phyloP scores from a whole-genome alignment of 78 protist species.

The Isochrysis galbana region DNA sequence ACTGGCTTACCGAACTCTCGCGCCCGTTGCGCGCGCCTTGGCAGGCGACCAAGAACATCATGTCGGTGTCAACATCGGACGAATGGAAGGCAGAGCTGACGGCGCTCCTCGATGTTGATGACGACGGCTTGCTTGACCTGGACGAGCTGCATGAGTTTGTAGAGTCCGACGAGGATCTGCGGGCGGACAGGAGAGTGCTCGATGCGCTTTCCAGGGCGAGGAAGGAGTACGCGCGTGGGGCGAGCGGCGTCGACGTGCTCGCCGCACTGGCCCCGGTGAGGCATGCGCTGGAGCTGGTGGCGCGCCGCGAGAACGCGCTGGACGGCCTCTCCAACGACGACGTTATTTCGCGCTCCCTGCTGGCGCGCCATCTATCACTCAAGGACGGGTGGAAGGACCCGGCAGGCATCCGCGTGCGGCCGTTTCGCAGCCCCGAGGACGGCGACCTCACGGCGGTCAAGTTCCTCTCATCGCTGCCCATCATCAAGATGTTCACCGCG shows the following conservation, averaged over 20 bases:
- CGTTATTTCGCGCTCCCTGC: background rate
- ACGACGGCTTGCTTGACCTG: background rate
- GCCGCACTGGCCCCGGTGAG: background rate
- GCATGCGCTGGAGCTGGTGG: background rate
- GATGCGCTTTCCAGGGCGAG: background rate
- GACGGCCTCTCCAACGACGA: background rate
- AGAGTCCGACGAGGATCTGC: background rate
- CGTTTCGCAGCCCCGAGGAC: too few species aligned
- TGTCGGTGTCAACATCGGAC: background rate
- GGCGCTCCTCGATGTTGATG: background rate
- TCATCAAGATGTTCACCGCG: background rate
- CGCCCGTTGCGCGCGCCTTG: too few species aligned
- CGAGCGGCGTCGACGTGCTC: background rate
- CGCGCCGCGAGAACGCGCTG: background rate
- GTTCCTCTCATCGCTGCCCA: background rate
- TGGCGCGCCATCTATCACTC: background rate
- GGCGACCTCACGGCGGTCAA: background rate
- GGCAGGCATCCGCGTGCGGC: background rate
- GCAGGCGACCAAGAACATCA: too few species aligned
- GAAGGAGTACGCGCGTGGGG: background rate
- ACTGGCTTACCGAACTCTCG: too few species aligned
- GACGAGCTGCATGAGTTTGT: background rate
- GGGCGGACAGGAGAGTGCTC: background rate
- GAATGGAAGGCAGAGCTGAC: background rate
- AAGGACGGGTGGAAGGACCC: background rate